Evolutionary conservation across 2,329 filamentous ascomycete species (phyloP).

Genomic region (Stylonectria norvegica): DNA sequence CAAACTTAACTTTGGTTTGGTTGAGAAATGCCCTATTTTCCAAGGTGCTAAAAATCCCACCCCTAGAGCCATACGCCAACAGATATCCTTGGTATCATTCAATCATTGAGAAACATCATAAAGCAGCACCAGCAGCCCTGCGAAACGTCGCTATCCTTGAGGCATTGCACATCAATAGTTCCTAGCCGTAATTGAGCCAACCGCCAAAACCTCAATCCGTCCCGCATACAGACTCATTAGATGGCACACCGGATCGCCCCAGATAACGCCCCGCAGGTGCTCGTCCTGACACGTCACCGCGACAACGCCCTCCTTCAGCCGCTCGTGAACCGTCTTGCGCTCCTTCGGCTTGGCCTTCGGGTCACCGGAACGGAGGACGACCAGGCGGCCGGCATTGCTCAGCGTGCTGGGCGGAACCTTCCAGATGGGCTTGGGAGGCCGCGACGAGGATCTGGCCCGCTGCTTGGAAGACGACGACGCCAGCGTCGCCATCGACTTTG

Average conservation of each 20-base stretch:
- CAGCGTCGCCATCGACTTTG: conserved; percentile 4
- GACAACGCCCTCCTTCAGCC: conserved; percentile 58
- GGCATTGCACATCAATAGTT: no score
- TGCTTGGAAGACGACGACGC: background rate
- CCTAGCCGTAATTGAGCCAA: conserved; percentile 45
- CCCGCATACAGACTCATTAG: conserved; percentile 74
- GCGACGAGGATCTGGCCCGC: conserved; percentile 11
- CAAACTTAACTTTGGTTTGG: no score
- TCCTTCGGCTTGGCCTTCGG: conserved; percentile 36
- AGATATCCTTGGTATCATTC: no score
- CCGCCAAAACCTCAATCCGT: conserved; percentile 68
- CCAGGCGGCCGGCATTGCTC: conserved; percentile 66
- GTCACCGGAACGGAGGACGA: conserved; percentile 59
- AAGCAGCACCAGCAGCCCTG: no score
- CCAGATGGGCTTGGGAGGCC: conserved; percentile 50
- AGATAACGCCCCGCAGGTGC: conserved; percentile 66
- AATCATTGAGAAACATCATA: no score
- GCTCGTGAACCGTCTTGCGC: conserved; percentile 47
- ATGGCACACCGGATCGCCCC: conserved; percentile 79
- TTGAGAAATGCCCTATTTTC: no score
- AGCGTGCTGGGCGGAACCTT: conserved; percentile 62
- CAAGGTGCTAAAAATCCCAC: no score
- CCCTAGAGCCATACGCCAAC: no score
- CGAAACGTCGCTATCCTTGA: no score
- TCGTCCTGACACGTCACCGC: conserved; percentile 67